These are phyloP conservation scores for Fusarium nelsonii DNA, from an alignment of 2,329 filamentous ascomycete genomes.

Conservation along the genomic window DNA sequence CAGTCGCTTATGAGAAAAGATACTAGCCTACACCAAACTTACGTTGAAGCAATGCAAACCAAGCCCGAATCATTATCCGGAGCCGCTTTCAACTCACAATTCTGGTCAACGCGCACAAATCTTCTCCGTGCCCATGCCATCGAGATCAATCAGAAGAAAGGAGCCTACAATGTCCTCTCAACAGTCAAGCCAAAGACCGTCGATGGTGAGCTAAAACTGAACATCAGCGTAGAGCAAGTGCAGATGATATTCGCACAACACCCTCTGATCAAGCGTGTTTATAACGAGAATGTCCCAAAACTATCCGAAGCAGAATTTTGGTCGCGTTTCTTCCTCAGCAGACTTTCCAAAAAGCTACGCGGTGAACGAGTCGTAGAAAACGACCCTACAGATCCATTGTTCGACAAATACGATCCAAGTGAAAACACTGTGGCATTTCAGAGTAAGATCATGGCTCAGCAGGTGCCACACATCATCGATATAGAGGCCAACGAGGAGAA, in stretches of 20 bases:
- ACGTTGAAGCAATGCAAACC: constrained; percentile 83
- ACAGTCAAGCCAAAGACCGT: constrained; percentile 77
- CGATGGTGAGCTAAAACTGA: constrained; percentile 75
- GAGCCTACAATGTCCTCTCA: constrained; percentile 93
- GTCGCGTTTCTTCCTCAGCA: constrained; percentile 92
- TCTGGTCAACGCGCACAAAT: constrained; percentile 92
- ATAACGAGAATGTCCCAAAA: constrained; percentile 91
- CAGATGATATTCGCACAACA: constrained; percentile 94
- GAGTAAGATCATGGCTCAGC: constrained; percentile 68
- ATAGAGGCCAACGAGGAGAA: constrained; percentile 96
- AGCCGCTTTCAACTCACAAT: constrained; percentile 87
- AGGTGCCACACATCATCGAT: constrained; percentile 90
- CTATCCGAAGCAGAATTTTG: constrained; percentile 86
- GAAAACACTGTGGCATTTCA: constrained; percentile 71
- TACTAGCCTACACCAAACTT: constrained; percentile 80
- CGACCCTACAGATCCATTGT: constrained; percentile 80
- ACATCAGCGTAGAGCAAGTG: constrained; percentile 91
- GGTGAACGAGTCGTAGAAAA: constrained; percentile 86
- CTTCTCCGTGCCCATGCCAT: constrained; percentile 91
- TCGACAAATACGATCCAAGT: constrained; percentile 86
- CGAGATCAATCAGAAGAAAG: constrained; percentile 85
- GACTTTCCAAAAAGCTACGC: constrained; percentile 89
- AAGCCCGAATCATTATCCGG: constrained; percentile 88
- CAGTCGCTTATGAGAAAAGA: constrained; percentile 89
- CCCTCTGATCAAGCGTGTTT: constrained; percentile 88